Evolutionary conservation across 306 rosid genomes (phyloP).

Genomic region (Vigna nakashimae): DNA sequence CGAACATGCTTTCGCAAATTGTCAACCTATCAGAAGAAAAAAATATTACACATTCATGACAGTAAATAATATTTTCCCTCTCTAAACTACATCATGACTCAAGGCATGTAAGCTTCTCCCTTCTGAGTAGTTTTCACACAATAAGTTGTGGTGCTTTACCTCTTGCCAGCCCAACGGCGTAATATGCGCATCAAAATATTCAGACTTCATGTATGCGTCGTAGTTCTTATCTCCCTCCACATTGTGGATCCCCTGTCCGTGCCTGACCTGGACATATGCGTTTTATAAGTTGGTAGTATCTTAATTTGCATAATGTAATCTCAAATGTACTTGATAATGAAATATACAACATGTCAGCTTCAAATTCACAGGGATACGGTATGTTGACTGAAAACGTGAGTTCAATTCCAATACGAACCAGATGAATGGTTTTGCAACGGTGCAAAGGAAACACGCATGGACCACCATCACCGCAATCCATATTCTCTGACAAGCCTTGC

Average conservation of each 20-base stretch:
- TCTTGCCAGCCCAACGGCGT: slow-evolving; percentile 85
- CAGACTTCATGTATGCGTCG: slow-evolving; percentile 61
- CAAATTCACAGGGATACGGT: slow-evolving; percentile 26
- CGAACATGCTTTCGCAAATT: slow-evolving; percentile 46
- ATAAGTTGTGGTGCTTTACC: slow-evolving; percentile 52
- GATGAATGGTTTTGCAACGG: slow-evolving; percentile 68
- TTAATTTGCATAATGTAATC: slow-evolving; percentile 36
- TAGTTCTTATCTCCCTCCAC: slow-evolving; percentile 75
- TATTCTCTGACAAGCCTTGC: slow-evolving; percentile 49
- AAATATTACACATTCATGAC: slow-evolving; percentile 18
- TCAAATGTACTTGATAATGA: slow-evolving; percentile 8
- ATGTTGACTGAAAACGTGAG: slow-evolving; percentile 39
- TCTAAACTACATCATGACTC: slow-evolving; percentile 6
- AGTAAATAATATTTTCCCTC: slow-evolving; percentile 12
- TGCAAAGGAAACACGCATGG: slow-evolving; percentile 55
- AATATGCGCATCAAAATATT: slow-evolving; percentile 74
- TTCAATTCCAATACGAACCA: slow-evolving; percentile 52
- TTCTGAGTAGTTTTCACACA: slow-evolving; percentile 1
- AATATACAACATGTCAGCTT: slow-evolving; percentile 25
- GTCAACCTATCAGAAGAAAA: slow-evolving; percentile 43
- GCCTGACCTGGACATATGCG: slow-evolving; percentile 70
- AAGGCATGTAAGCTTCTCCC: slow-evolving; percentile 17
- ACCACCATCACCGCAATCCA: slow-evolving; percentile 59
- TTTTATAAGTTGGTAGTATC: slow-evolving; percentile 31
- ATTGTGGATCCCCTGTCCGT: slow-evolving; percentile 88